Evolutionary conservation across 1,139 yeast genomes (phyloP).

Genomic region (Arxiozyma slooffiae): DNA sequence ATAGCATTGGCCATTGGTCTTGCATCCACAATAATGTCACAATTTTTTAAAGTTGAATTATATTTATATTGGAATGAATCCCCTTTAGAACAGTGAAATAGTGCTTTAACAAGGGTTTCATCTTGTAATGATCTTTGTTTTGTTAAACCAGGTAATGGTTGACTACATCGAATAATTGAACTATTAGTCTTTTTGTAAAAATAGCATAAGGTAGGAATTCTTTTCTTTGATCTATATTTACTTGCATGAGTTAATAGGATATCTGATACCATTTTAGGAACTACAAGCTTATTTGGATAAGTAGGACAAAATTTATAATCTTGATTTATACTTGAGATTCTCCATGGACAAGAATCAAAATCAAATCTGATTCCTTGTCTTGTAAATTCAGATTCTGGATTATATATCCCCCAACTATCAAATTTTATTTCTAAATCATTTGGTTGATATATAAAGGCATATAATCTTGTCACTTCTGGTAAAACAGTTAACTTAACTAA

Average conservation of each 20-base stretch:
- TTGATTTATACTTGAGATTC: slow-evolving; percentile 54
- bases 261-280: slow-evolving; percentile 72
- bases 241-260: slow-evolving; percentile 74
- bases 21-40: slow-evolving; percentile 75
- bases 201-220: slow-evolving; percentile 78
- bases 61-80: not conserved
- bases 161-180: slow-evolving; percentile 81
- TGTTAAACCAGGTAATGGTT: slow-evolving; percentile 85
- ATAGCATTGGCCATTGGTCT: slow-evolving; percentile 89
- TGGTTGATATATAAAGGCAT: slow-evolving; percentile 63
- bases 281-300: slow-evolving; percentile 59
- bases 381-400: slow-evolving; percentile 52
- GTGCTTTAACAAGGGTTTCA: slow-evolving; percentile 67
- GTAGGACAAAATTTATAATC: slow-evolving; percentile 64
- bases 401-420: slow-evolving; percentile 67
- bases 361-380: slow-evolving; percentile 43
- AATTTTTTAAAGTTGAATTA: not conserved
- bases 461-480: slow-evolving; percentile 45
- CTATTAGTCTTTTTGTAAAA: slow-evolving; percentile 63
- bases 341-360: slow-evolving; percentile 41
- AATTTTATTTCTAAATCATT: slow-evolving; percentile 43
- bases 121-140: slow-evolving; percentile 87
- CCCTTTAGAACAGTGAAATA: slow-evolving; percentile 35
- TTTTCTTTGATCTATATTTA: slow-evolving; percentile 71
- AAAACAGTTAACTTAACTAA: slow-evolving; percentile 57